Evolutionary conservation across 139 green algal genomes (phyloP).

Genomic region (Axilococcus clingmanii): DNA sequence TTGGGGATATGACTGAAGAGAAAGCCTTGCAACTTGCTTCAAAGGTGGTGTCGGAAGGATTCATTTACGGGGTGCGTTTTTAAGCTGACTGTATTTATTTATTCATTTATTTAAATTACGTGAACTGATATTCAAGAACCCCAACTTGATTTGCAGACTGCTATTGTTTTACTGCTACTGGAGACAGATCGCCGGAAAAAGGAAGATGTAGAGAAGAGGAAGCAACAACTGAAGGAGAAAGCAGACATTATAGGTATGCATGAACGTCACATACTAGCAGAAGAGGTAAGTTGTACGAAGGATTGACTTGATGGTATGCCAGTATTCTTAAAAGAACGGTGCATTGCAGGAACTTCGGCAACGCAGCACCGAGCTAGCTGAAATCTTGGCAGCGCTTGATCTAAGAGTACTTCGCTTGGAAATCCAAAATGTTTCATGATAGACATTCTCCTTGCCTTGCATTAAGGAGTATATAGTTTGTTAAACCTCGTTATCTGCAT

Average conservation of each 20-base stretch:
- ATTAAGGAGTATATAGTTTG: no score
- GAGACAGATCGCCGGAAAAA: conserved; percentile 22
- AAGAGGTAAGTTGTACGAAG: no score
- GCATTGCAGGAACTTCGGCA: no score
- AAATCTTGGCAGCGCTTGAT: no score
- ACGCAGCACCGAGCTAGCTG: no score
- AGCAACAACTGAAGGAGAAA: not conserved
- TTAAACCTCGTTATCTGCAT: no score
- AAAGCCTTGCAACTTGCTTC: conserved; percentile 61
- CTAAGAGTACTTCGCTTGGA: no score
- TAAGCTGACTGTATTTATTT: not conserved
- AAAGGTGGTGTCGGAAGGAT: conserved; percentile 65
- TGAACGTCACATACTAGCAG: conserved; percentile 2
- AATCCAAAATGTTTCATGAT: no score
- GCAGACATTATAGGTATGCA: not conserved
- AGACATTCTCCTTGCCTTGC: no score
- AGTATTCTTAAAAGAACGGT: no score
- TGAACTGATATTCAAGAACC: not conserved
- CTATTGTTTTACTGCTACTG: conserved; percentile 11
- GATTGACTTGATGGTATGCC: no score
- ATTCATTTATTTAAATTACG: not conserved
- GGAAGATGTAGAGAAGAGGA: conserved; percentile 22
- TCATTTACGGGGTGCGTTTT: conserved; percentile 43
- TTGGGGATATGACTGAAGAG: conserved; percentile 75
- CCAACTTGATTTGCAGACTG: conserved; percentile 7